Conservation (phyloP, 2,329 filamentous ascomycete species). For the Alternaria conjuncta region DNA sequence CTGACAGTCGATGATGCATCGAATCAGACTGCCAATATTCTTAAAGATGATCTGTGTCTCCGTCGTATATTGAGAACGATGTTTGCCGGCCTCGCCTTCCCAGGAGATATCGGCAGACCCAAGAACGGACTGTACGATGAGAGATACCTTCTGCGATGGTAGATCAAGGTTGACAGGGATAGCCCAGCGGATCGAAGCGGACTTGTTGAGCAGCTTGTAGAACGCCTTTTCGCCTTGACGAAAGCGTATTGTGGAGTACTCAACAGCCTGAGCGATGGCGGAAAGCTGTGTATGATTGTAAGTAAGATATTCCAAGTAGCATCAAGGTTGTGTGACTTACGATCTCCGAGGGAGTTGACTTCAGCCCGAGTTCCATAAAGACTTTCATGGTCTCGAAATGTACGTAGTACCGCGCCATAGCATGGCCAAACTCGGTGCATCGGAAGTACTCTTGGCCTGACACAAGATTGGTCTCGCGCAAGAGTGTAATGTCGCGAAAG, state of each 20-base stretch:
- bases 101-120: conserved; percentile 64
- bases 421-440: conserved; percentile 75
- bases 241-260: conserved; percentile 76
- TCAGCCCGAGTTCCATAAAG: conserved; percentile 67
- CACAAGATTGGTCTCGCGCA: conserved; percentile 67
- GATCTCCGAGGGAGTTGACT: conserved; percentile 69
- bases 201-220: conserved; percentile 76
- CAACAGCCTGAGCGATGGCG: conserved; percentile 69
- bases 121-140: conserved; percentile 78
- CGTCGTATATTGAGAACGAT: conserved; percentile 62
- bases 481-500: conserved; percentile 68
- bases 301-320: background rate
- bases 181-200: conserved; percentile 70
- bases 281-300: conserved; percentile 61
- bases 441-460: conserved; percentile 57
- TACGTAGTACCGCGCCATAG: conserved; percentile 84
- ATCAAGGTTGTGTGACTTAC: conserved; percentile 55
- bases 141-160: conserved; percentile 75
- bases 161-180: conserved; percentile 71
- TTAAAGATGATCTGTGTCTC: conserved; percentile 72
- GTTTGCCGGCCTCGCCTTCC: conserved; percentile 63
- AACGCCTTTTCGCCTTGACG: conserved; percentile 71
- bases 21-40: conserved; percentile 71
- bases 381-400: conserved; percentile 80
- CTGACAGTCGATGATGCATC: conserved; percentile 79